Evolutionary conservation across 2,329 filamentous ascomycete species (phyloP), one percentile per base, ranked within the genome.

Genomic region (Helminthosporium solani): DNA sequence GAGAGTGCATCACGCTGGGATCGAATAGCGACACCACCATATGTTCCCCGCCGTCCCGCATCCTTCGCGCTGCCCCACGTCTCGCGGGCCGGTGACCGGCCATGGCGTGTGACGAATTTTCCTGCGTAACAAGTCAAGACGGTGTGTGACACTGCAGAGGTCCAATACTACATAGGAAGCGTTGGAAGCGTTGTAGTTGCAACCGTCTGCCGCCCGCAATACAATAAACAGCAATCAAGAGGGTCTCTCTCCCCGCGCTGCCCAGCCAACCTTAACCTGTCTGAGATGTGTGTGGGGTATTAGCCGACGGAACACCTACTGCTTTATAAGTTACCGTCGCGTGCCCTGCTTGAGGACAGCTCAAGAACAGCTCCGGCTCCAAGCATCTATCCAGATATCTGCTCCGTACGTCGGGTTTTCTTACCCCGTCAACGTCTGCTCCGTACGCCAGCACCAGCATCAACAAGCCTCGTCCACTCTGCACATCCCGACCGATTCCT

Each of bases 401-500:
- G n/a, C 40, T 31, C 28, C 28, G 63, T 55, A 54, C 43, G 35
- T 31, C 28, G 33, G 63, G 54, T 56, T 44, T 47, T 46, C 48
- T 58, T 65, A 61, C 61, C 64, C 64, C 63, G 63, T 63, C 45
- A 53, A 46, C 53, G 47, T 50, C 54, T 15, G 19, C 20, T 20
- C 15, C 7, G n/a, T 16, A 20, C n/a, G n/a, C n/a, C n/a, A n/a
- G n/a, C n/a, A n/a, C n/a, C n/a, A n/a, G n/a, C n/a, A n/a, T n/a
- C n/a, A n/a, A n/a, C n/a, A n/a, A n/a, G n/a, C n/a, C n/a, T n/a
- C n/a, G n/a, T n/a, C n/a, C n/a, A n/a, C n/a, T n/a, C n/a, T n/a
- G n/a, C n/a, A n/a, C n/a, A n/a, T n/a, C n/a, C n/a, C n/a, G n/a
- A n/a, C n/a, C n/a, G n/a, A n/a, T n/a, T n/a, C n/a, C n/a, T n/a